phyloP scores from a whole-genome alignment of 1,284 basidiomycete species.

The Meira nashicola region DNA sequence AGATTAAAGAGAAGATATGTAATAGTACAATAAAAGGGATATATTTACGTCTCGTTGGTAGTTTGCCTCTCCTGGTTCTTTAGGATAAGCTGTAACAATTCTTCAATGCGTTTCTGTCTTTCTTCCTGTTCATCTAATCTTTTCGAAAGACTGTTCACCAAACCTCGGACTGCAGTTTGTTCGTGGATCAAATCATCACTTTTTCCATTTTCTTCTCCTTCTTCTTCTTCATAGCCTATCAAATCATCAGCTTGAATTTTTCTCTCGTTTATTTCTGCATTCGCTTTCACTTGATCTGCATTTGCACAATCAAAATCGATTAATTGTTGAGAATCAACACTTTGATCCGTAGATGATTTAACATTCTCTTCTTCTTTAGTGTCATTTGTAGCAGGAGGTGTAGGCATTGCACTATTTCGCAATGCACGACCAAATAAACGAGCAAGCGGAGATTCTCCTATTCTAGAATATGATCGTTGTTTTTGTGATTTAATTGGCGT shows the following conservation, averaged over 20 bases:
- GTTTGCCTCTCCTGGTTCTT: background rate
- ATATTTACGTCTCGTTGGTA: background rate
- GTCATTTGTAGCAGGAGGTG: background rate
- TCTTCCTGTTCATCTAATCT: constrained; percentile 5
- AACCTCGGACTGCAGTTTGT: background rate
- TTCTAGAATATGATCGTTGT: background rate
- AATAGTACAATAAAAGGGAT: background rate
- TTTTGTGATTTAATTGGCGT: background rate
- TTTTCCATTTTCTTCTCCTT: background rate
- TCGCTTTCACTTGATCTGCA: background rate
- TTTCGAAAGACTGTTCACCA: background rate
- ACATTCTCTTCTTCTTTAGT: background rate
- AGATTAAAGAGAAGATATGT: background rate
- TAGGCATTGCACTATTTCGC: background rate
- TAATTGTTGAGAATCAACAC: background rate
- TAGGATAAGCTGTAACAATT: background rate
- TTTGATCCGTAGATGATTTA: background rate
- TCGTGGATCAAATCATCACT: no score
- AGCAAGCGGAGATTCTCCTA: background rate
- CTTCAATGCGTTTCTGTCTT: background rate
- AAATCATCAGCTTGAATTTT: background rate
- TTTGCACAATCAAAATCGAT: background rate
- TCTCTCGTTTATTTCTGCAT: background rate
- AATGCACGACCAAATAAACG: background rate
- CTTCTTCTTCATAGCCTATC: background rate